Evolutionary conservation across 164 flowering plant genomes (phyloP).

Genomic region (Cinnamomum chago): DNA sequence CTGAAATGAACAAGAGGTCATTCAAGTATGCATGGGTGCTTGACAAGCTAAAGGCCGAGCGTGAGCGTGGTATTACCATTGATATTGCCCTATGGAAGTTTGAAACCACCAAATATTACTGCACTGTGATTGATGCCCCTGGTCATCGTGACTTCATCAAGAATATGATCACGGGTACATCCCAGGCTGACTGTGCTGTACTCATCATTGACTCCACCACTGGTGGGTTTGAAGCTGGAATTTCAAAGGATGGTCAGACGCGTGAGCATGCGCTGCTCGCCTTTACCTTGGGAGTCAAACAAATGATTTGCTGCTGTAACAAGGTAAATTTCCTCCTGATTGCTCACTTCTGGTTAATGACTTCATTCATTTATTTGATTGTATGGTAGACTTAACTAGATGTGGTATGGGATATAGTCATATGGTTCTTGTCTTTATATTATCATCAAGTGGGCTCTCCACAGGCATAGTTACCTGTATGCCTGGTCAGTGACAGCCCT

Average conservation of each 20-base stretch:
- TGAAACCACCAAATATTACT: slow-evolving; percentile 25
- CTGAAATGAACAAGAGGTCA: slow-evolving; percentile 28
- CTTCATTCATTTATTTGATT: too few species aligned
- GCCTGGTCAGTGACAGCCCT: too few species aligned
- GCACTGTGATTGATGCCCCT: slow-evolving; percentile 29
- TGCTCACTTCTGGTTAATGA: too few species aligned
- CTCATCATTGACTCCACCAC: slow-evolving; percentile 28
- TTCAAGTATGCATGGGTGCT: slow-evolving; percentile 45
- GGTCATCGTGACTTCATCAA: slow-evolving; percentile 27
- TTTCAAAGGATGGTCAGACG: slow-evolving; percentile 28
- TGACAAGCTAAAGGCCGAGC: slow-evolving; percentile 34
- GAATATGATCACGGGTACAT: slow-evolving; percentile 26
- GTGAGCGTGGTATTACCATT: slow-evolving; percentile 28
- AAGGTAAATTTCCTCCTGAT: background rate
- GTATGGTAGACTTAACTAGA: too few species aligned
- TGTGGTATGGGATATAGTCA: too few species aligned
- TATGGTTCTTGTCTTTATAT: too few species aligned
- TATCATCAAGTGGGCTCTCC: too few species aligned
- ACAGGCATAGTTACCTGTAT: too few species aligned
- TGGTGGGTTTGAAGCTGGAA: slow-evolving; percentile 28
- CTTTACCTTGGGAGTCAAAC: slow-evolving; percentile 24
- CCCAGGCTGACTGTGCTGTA: slow-evolving; percentile 30
- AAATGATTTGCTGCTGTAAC: slow-evolving; percentile 22
- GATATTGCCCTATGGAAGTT: slow-evolving; percentile 28
- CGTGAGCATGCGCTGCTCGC: slow-evolving; percentile 29